A percentile compares a stretch with the other conserved stretches of the same genome.
Conservation (phyloP, 2,329 filamentous ascomycete species). For the Colletotrichum tropicale region DNA sequence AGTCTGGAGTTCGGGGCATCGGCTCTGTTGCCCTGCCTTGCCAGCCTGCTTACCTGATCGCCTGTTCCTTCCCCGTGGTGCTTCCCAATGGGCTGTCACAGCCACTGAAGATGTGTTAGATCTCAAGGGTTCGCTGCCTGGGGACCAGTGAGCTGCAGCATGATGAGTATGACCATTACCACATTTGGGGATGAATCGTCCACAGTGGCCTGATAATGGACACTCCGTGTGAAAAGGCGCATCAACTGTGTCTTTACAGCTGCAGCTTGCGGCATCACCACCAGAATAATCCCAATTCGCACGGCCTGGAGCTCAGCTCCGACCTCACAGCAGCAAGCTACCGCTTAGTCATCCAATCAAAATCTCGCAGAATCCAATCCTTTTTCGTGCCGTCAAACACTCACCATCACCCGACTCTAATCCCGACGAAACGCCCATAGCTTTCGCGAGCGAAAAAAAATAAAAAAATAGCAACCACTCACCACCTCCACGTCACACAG, state of each 20-base stretch:
- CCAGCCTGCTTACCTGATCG: not conserved
- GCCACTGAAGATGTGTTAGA: not conserved
- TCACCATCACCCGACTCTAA: conserved; percentile 33
- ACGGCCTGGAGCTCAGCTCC: conserved; percentile 21
- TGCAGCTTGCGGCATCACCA: not conserved
- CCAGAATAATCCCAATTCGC: conserved; percentile 1
- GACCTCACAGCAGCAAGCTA: not conserved
- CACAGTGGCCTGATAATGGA: conserved; percentile 9
- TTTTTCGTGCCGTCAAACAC: conserved; percentile 20
- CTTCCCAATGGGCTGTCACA: not conserved
- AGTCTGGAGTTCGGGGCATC: not conserved
- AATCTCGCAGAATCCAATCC: conserved; percentile 25
- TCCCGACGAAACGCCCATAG: conserved; percentile 23
- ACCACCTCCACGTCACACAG: conserved; percentile 16
- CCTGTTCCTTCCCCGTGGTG: not conserved
- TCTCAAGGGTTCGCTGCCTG: not conserved
- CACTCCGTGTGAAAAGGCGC: not conserved
- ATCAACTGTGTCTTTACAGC: not conserved
- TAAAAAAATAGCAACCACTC: not conserved
- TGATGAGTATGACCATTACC: conserved; percentile 13
- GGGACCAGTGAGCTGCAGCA: conserved; percentile 4
- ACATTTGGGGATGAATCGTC: conserved; percentile 4
- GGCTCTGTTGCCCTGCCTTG: not conserved
- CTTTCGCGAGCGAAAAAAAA: conserved; percentile 13
- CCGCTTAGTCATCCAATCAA: conserved; percentile 25